Base-by-base conservation (phyloP, 2,329 filamentous ascomycete species). In the Pseudogymnoascus destructans region DNA sequence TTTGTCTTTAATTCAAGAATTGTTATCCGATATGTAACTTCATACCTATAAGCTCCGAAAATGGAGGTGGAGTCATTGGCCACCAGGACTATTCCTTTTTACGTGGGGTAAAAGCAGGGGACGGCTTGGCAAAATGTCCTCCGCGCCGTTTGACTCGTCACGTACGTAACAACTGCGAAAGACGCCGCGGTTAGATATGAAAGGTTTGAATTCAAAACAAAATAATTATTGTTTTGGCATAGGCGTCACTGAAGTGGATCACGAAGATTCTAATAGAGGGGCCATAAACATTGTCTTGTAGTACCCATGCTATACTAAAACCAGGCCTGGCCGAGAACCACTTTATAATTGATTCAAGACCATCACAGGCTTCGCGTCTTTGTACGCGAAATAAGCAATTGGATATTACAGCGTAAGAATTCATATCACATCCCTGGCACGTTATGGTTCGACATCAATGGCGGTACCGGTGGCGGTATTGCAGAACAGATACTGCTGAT, bases 401-500 rank as follows among this genome's bases (percentile, higher is more conserved):
- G 11, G 25, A 32, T 52, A 52, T 52, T 52, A 52, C 46, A 52
- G 46, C 23, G 38, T 38, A 46, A 46, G 5, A 15, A 21, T 58
- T 58, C 38, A 58, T 63, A 42, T 32, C 40, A 38, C 57, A 61
- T 64, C 30, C 56, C 56, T 17, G 35, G 27, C 15, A 55, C 36
- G 25, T 52, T 52, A 52, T 52, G 46, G 25, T 30, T 52, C 46
- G 56, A 30, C 27, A 55, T 21, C 35, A 58, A 19, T 30, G 54
- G 56, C 19, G 55, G 56, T 15, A 36, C 40, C 33, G 61, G 57
- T 25, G 66, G 64, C 13, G 63, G 49, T 52, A 58, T 63, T 5
- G 62, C 62, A 19, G 64, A 61, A 35, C 65, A 58, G 13, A 67
- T 63, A 52, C 63, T 66, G 55, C 62, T 66, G n/a, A 66, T 63